Evolutionary conservation across 2,329 filamentous ascomycete genomes (phyloP).

Genomic region (Hymenoscyphus infarciens): DNA sequence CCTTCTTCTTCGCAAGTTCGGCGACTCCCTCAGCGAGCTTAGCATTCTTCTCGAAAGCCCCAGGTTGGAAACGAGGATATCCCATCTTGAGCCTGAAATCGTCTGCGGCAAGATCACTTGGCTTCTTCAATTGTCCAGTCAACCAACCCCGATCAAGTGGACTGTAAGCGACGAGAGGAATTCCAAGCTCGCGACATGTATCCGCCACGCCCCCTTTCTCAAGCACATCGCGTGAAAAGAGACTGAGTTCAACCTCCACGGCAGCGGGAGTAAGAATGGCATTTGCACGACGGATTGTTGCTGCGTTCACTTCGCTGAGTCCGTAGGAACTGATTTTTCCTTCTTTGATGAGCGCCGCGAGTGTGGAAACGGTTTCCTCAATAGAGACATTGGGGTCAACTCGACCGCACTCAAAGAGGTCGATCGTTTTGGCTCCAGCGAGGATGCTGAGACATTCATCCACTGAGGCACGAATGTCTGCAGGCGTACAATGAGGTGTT

Average conservation of each 20-base stretch:
- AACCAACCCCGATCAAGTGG: constrained; percentile 62
- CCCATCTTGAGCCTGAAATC: constrained; percentile 52
- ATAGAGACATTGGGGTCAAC: constrained; percentile 43
- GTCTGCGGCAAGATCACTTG: constrained; percentile 51
- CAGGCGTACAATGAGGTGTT: constrained; percentile 47
- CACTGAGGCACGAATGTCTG: constrained; percentile 51
- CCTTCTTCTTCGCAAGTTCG: constrained; percentile 55
- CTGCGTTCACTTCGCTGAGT: constrained; percentile 40
- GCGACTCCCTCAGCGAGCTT: constrained; percentile 55
- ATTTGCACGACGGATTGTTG: constrained; percentile 39
- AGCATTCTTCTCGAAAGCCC: constrained; percentile 60
- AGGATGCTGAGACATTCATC: constrained; percentile 50
- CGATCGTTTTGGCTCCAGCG: constrained; percentile 45
- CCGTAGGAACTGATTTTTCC: constrained; percentile 43
- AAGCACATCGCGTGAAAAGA: constrained; percentile 38
- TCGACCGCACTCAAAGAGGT: constrained; percentile 50
- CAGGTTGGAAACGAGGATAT: constrained; percentile 57
- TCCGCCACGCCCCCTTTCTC: constrained; percentile 37
- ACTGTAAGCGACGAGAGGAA: constrained; percentile 61
- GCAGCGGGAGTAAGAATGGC: constrained; percentile 37
- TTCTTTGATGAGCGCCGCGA: constrained; percentile 37
- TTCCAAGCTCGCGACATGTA: constrained; percentile 54
- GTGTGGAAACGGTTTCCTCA: constrained; percentile 32
- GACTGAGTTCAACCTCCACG: constrained; percentile 44
- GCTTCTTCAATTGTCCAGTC: constrained; percentile 46